Base-by-base conservation (phyloP, 441 rosid genomes). In the Pelargonium myrrhifolium region DNA sequence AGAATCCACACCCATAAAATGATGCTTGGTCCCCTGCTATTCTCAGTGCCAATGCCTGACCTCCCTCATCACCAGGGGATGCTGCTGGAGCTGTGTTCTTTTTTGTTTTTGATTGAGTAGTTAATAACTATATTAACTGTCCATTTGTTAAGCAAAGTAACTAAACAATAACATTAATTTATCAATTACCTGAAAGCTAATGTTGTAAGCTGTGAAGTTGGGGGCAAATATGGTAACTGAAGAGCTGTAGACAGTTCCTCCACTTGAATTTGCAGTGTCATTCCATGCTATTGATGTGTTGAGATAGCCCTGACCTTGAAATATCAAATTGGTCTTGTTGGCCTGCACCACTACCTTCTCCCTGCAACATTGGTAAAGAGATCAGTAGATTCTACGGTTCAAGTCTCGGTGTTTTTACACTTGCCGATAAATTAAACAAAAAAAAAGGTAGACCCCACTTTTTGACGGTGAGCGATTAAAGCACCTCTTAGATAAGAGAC, bases 1-100 rank as follows among this genome's bases (percentile, higher is more conserved):
- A 88, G 72, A 93, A 84, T 56, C 98, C 97, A 72, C 97, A 93
- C 0, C 88, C 80, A 39, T 82, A 86, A 71, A 93, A 88, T 0
- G 96, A 92, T 24, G 87, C 84, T 69, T 83, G 82, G 67, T 90
- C 96, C 14, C 92, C 96, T 35, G 79, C 84, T 20, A 88, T 75
- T 78, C 88, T 85, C 22, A 86, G 72, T 22, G 96, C 94, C 65
- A 93, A 87, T 26, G 86, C 97, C 75, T 93, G 98, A 17, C 76
- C 87, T 70, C 90, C 92, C 28, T n/a, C 72, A 63, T 87, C 90
- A 8, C 98, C 97, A 0, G 93, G 93, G 9, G 56, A n/a, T 65
- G 97, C 82, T 37, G 67, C 55, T 17, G 88, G 90, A 11, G 94
- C 97, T 65, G 80, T 79, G 64, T 90, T 93, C 97, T 92, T 26